phyloP scores from a whole-genome alignment of 495 filamentous ascomycete species.

The Talaromyces wortmannii region DNA sequence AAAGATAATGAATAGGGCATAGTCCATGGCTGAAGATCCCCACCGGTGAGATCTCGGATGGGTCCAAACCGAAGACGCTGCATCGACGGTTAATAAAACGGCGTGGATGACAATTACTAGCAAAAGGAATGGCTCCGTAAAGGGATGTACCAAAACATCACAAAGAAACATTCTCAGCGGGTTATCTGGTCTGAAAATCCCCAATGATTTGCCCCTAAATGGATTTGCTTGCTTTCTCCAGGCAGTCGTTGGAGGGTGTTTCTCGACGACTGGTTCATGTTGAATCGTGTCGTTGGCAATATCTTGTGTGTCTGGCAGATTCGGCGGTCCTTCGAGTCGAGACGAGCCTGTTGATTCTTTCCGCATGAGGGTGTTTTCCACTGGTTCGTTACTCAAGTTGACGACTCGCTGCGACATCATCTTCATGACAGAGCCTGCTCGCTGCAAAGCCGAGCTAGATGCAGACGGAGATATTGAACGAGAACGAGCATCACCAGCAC shows the following conservation, averaged over 20 bases:
- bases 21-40: conserved; percentile 68
- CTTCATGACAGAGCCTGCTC: conserved; percentile 87
- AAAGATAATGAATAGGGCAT: conserved; percentile 75
- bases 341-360: conserved; percentile 52
- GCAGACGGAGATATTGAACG: conserved; percentile 63
- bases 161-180: conserved; percentile 67
- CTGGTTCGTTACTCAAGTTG: conserved; percentile 86
- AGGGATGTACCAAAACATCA: conserved; percentile 81
- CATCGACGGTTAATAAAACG: conserved; percentile 76
- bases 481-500: conserved; percentile 37
- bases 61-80: conserved; percentile 58
- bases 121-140: conserved; percentile 81
- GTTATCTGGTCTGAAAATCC: conserved; percentile 75
- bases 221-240: conserved; percentile 64
- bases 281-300: conserved; percentile 43
- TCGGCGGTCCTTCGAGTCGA: conserved; percentile 46
- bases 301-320: conserved; percentile 49
- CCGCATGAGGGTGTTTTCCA: conserved; percentile 67
- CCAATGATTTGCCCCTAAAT: conserved; percentile 78
- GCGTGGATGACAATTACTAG: conserved; percentile 85
- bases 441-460: conserved; percentile 57
- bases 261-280: conserved; percentile 17
- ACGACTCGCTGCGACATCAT: conserved; percentile 98
- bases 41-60: conserved; percentile 46
- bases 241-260: conserved; percentile 31